Evolutionary conservation across 805 yeast species (phyloP).

Genomic region (Wickerhamomyces chambardii): DNA sequence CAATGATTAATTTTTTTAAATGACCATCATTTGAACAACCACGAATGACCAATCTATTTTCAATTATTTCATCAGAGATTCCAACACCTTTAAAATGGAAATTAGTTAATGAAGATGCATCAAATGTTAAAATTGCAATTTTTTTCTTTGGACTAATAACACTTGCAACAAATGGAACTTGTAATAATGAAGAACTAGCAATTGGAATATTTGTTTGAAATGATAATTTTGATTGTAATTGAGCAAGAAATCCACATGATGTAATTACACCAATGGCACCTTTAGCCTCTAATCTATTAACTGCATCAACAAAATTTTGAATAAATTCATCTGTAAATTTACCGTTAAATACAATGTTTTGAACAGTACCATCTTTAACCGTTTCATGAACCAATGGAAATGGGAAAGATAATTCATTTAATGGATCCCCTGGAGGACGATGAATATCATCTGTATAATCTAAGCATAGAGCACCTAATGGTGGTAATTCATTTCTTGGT

Average conservation of each 20-base stretch:
- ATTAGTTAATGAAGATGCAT: slow-evolving; percentile 14
- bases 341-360: slow-evolving; percentile 16
- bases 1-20: slow-evolving; percentile 16
- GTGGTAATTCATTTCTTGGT: slow-evolving; percentile 11
- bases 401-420: slow-evolving; percentile 14
- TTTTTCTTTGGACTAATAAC: slow-evolving; percentile 14
- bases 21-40: slow-evolving; percentile 16
- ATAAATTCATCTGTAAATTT: slow-evolving; percentile 17
- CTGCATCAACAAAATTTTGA: slow-evolving; percentile 18
- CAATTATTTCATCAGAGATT: slow-evolving; percentile 13
- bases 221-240: slow-evolving; percentile 17
- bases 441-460: slow-evolving; percentile 24
- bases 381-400: slow-evolving; percentile 18
- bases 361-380: slow-evolving; percentile 17
- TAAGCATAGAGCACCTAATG: slow-evolving; percentile 18
- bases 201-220: slow-evolving; percentile 19
- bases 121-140: slow-evolving; percentile 23
- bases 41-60: slow-evolving; percentile 8
- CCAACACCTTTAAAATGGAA: slow-evolving; percentile 22
- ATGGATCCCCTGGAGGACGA: slow-evolving; percentile 24
- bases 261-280: slow-evolving; percentile 26
- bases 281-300: slow-evolving; percentile 14
- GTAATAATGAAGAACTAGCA: slow-evolving; percentile 22
- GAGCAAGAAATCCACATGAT: slow-evolving; percentile 26
- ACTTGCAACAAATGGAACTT: slow-evolving; percentile 18